Base-by-base conservation (phyloP, 148 eudicot species). In the Vaccinium macrocarpon region DNA sequence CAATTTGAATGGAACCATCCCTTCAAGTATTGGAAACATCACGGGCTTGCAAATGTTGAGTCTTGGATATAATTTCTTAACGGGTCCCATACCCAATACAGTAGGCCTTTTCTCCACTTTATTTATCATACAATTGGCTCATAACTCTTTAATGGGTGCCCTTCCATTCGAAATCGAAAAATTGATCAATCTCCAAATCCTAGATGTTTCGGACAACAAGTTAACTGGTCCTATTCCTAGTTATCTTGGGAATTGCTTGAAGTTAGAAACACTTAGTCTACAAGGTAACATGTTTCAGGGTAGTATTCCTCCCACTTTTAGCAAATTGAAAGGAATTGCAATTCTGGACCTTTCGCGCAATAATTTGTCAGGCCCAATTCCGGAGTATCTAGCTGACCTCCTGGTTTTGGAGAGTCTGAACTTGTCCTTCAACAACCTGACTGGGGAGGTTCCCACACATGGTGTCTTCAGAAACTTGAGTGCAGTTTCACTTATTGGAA, bases 131-230 rank as follows among this genome's bases (percentile, higher is more conserved):
- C 0, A 49, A 1, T 77, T 77, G 18, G 19, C 61, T 12, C 61
- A 78, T 52, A 25, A 78, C 81, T 78, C 81, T 27, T 78, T n/a
- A 0, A 16, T 21, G 7, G 80, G 29, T 46, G 15, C 78, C 19
- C 50, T 74, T 49, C 50, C 78, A 32, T 1, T 18, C 2, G 78
- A 38, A 74, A 35, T 74, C 18, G 51, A 23, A 13, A 32, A 35
- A 21, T 74, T 35, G 51, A 35, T 18, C 48, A 74, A 74, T 78
- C 80, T 48, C 10, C 56, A 49, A 19, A 56, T 8, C 49, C 55
- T 76, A 16, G 59, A 50, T 8, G 16, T 76, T 50, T 76, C 80
- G 29, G 10, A 48, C 53, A 78, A 78, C 81, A 78, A 78, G 57
- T n/a, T 78, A 19, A 52, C 48, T 7, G 82, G 82, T 0, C 19